phyloP scores from a whole-genome alignment of 2,329 filamentous ascomycete genomes.

The Colletotrichum coccodes region DNA sequence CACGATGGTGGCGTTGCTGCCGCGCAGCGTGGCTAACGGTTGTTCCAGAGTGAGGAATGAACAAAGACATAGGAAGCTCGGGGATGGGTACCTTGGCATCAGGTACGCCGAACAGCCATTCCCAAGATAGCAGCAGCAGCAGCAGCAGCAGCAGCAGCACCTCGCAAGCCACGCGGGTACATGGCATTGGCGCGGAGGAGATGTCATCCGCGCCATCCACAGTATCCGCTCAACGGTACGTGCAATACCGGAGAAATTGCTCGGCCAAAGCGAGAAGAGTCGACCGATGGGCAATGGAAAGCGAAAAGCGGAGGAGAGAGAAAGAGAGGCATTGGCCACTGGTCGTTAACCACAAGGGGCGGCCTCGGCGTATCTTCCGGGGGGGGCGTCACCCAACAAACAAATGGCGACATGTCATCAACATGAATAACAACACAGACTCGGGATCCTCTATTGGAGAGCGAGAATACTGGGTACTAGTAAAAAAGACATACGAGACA shows the following conservation, averaged over 20 bases:
- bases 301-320: neutral
- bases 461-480: neutral
- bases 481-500: neutral
- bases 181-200: neutral
- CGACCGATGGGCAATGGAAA: neutral
- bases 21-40: constrained; percentile 14
- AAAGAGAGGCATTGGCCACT: neutral
- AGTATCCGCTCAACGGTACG: neutral
- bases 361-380: neutral
- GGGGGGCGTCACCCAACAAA: neutral
- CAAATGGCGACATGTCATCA: neutral
- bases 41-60: neutral
- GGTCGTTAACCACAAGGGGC: neutral
- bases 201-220: neutral
- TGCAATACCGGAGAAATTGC: neutral
- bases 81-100: neutral
- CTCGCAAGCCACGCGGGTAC: constrained; percentile 5
- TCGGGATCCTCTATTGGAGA: neutral
- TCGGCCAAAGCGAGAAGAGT: neutral
- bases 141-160: neutral
- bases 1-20: neutral
- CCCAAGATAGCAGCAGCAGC: constrained; percentile 12
- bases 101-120: neutral
- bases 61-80: neutral
- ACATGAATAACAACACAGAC: neutral